Base-by-base conservation (phyloP, 2,329 filamentous ascomycete species). In the Cercospora brassicicola region DNA sequence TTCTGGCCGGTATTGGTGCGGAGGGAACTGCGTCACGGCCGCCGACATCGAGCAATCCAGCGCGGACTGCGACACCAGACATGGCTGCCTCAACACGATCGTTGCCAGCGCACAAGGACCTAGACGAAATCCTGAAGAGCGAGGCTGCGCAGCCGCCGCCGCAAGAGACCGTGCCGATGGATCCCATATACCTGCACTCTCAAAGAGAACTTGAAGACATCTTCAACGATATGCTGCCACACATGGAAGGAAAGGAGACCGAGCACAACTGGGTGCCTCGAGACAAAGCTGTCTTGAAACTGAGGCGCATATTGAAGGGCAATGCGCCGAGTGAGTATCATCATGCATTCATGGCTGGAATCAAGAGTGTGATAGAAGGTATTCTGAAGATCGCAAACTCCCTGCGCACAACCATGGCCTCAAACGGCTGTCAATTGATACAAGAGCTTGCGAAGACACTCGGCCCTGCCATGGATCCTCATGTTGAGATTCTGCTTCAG, bases 191-290 rank as follows among this genome's bases (percentile, higher is more conserved):
- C 76, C 88, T 97, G 66, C 92, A 94, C 74, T 94, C 93, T 1
- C 85, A 90, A 72, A 87, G 92, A 73, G 93, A 97, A 77, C 83
- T 98, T n/a, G 94, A 97, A 68, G 93, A 96, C 28, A 88, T 91
- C 1, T 89, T 97, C 77, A 88, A 88, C 72, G 90, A 91, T 33
- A 97, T 98, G 92, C 84, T 89, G 33, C 85, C 85, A 63, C 86
- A 86, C 77, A 97, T 97, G 70, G 93, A 97, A 73, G 94, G 94
- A 62, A 92, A 86, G 77, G 94, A 98, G 81, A 89, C 91, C 0
- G 94, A 98, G 77, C 88, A 91, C 68, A 98, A 98, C 76, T 98
- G 94, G 94, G 79, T 92, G 74, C 89, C 90, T 73, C 87, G 94
- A 78, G 94, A 98, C 79, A 91, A 94, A 81, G 90, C 88, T 76